Base-by-base conservation (phyloP, 2,329 filamentous ascomycete genomes). In the Pseudocercospora fijiensis region DNA sequence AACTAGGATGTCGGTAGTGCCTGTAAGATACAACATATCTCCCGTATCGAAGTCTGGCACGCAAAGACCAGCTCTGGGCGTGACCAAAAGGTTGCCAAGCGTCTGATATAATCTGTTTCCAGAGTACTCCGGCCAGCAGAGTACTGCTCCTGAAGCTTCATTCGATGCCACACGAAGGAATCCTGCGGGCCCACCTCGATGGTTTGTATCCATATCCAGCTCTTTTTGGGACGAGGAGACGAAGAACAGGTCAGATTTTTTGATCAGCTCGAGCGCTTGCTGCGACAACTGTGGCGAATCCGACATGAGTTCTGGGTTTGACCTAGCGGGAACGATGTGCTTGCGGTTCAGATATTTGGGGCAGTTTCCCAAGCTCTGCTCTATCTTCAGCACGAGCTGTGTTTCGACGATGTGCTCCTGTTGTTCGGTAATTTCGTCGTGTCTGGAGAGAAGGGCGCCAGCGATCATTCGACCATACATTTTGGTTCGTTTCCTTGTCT, bases 271-370 rank as follows among this genome's bases (percentile, higher is more conserved):
- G 8, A 88, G 66, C 0, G 88, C 89, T 57, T 81, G 80, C 7
- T 74, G 70, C 0, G 84, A 76, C 3, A 93, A 77, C 3, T 78
- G 76, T 2, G 81, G 67, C 2, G 77, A 78, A 24, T 80, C 74
- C 0, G 83, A 83, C 33, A 84, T 63, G 0, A 87, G 75, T 53
- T 76, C 76, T 9, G 90, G 85, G 13, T 80, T 73, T 1, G 89
- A 83, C 0, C 80, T 65, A 51, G 84, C 82, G 4, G 84, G 82
- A 1, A 77, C 73, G 43, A 96, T 85, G 1, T 80, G 78, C 73
- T 90, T 92, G 71, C 85, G 86, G 76, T 94, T 95, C 33, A 96
- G 74, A 71, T 96, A 96, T 76, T 96, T 96, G 1, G 92, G 91
- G 71, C 91, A 96, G 70, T 95, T 96, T 0, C 90, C 85, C 8